These are phyloP conservation scores for Tilletia horrida DNA, from an alignment of 1,284 basidiomycete genomes.

Conservation along the genomic window DNA sequence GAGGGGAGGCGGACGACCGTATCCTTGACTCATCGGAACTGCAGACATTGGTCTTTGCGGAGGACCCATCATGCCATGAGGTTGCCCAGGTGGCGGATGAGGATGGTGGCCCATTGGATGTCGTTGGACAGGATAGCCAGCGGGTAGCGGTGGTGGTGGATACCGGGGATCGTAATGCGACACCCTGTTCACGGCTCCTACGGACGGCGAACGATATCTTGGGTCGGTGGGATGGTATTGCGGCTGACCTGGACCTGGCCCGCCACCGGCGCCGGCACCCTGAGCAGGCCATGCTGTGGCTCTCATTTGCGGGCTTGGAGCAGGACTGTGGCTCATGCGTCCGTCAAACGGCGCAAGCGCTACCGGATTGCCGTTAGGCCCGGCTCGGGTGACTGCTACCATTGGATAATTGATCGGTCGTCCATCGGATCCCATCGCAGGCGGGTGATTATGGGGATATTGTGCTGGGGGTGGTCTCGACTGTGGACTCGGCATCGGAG, in stretches of 20 bases:
- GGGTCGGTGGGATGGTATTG: conserved; percentile 7
- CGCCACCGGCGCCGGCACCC: background rate
- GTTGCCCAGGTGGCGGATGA: background rate
- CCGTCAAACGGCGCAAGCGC: conserved; percentile 2
- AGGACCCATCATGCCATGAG: background rate
- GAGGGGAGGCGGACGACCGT: conserved; percentile 14
- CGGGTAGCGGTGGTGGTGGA: conserved; percentile 19
- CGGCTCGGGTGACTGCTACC: background rate
- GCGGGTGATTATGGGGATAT: background rate
- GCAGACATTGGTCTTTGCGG: conserved; percentile 10
- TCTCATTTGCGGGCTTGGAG: conserved; percentile 1
- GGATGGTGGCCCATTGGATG: background rate
- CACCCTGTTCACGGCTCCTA: background rate
- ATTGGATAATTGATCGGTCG: conserved; percentile 6
- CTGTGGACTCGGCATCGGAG: background rate
- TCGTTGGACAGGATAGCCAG: conserved; percentile 1
- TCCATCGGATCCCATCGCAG: background rate
- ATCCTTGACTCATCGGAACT: background rate
- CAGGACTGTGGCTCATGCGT: conserved; percentile 13
- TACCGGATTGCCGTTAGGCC: background rate
- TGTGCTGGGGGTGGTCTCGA: conserved; percentile 8
- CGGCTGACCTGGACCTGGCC: background rate
- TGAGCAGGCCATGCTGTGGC: conserved; percentile 6
- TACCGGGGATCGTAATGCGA: conserved; percentile 18
- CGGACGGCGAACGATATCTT: conserved; percentile 7